These are phyloP conservation scores for Phytopythium delawarense DNA, from an alignment of 352 stramenopile species.

Conservation along the genomic window DNA sequence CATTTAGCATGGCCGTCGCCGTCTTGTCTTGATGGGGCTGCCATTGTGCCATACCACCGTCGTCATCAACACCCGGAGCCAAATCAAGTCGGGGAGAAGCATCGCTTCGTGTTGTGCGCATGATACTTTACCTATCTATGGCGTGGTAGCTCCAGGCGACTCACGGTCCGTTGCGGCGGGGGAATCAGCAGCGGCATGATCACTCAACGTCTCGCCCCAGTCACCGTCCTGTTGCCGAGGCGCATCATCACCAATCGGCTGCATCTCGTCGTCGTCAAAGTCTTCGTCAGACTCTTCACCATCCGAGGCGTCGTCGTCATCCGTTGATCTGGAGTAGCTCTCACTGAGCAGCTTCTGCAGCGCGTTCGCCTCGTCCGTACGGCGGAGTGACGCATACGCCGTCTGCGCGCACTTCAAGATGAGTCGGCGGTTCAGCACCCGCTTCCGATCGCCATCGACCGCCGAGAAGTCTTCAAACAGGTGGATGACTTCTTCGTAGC, in stretches of 20 bases:
- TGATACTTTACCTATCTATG: slow-evolving; percentile 23
- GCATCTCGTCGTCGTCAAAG: slow-evolving; percentile 14
- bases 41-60: neutral
- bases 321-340: slow-evolving; percentile 26
- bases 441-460: slow-evolving; percentile 56
- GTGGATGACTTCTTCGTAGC: slow-evolving; percentile 56
- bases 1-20: neutral
- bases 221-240: neutral
- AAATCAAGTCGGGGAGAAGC: neutral
- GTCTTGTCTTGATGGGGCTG: neutral
- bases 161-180: neutral
- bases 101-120: neutral
- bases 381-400: slow-evolving; percentile 49
- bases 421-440: slow-evolving; percentile 41
- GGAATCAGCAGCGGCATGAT: neutral
- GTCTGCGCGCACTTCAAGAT: slow-evolving; percentile 58
- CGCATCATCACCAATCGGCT: neutral
- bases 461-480: slow-evolving; percentile 74
- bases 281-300: slow-evolving; percentile 5
- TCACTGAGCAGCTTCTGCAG: slow-evolving; percentile 43
- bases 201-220: too few relatives aligned
- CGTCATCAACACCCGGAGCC: neutral
- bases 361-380: slow-evolving; percentile 58
- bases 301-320: neutral
- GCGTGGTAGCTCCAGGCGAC: slow-evolving; percentile 4